Conservation (phyloP, 1,139 yeast species). For the Candida tetrigidarum region DNA sequence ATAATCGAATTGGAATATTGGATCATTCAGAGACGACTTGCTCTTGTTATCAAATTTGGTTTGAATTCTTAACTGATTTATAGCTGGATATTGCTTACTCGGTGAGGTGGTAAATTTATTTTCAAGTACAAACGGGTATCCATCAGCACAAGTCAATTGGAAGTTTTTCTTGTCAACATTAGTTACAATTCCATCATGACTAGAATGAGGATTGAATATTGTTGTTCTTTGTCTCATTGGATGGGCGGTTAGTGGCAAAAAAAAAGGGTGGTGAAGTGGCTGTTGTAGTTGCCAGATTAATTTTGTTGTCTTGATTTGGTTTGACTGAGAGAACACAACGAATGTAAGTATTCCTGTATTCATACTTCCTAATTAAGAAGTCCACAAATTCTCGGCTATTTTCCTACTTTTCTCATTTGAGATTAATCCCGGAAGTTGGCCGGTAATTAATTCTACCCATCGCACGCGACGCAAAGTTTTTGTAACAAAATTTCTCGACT, state of each 20-base stretch:
- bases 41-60: slow-evolving; percentile 16
- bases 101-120: slow-evolving; percentile 21
- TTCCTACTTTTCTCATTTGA: no score
- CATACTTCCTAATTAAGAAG: no score
- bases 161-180: slow-evolving; percentile 20
- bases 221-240: slow-evolving; percentile 40
- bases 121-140: slow-evolving; percentile 23
- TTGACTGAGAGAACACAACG: no score
- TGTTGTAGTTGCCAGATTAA: no score
- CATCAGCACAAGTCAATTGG: slow-evolving; percentile 18
- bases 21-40: slow-evolving; percentile 13
- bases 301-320: not conserved
- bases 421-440: no score
- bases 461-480: no score
- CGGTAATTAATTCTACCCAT: no score
- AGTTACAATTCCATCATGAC: slow-evolving; percentile 31
- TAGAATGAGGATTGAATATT: slow-evolving; percentile 30
- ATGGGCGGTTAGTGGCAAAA: not conserved
- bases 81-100: slow-evolving; percentile 10
- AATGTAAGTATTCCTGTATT: no score
- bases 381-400: no score
- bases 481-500: no score
- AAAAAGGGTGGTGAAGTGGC: no score
- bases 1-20: slow-evolving; percentile 30
- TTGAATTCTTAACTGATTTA: slow-evolving; percentile 30